Evolutionary conservation across 345 rosid species (phyloP), one percentile per base, ranked within the genome.

Genomic region (Moricandia moricandioides): DNA sequence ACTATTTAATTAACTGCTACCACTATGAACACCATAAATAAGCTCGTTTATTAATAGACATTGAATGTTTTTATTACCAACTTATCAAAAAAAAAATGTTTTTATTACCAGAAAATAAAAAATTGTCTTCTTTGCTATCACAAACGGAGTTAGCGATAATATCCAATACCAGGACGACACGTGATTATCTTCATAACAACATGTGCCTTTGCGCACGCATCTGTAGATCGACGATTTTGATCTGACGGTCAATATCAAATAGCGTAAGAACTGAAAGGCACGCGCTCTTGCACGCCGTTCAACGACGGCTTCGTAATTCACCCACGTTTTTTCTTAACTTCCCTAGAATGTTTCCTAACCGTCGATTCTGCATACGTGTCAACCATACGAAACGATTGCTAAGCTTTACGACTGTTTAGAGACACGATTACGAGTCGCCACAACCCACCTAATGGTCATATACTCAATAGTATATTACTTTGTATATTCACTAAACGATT

Each of bases 251-350:
- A 0, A 55, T 56, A 77, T 58, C 33, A 6, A 16, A 69, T 17
- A 78, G 80, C 80, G 82, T 83, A 58, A 72, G 73, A 74, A 84
- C 78, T 83, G 85, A 84, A 84, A 33, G 80, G 83, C 85, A 84
- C 85, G 88, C 90, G 78, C 54, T 70, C 27, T 49, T 57, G 83
- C 87, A 73, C 90, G 63, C 45, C 35, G 51, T 85, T 79, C 85
- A 16, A 78, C 59, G 71, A 68, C 83, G 71, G 70, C 84, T 82
- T 85, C 77, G 90, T 84, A 79, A 83, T 77, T 81, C 76, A 71
- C 75, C 76, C 83, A 64, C 84, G 77, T 83, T 83, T 77, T 75
- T 73, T 80, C 79, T 78, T 73, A 71, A 79, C 72, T 80, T 33
- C 81, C 81, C 78, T 59, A 67, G 60, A 69, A 72, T 73, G 70